Conservation (phyloP, 345 rosid species). For the Pseudoturritis turrita region DNA sequence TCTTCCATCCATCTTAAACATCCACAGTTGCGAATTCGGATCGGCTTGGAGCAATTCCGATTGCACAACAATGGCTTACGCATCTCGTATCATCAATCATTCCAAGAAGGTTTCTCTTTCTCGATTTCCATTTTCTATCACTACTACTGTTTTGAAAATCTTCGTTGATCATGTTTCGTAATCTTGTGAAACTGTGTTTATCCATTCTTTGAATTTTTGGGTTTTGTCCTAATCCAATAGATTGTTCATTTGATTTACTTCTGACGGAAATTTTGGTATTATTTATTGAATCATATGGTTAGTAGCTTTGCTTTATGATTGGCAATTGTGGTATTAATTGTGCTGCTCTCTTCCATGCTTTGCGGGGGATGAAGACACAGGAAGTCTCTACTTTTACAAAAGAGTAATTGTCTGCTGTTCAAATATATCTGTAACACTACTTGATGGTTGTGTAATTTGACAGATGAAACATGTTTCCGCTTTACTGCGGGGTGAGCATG, state of each 20-base stretch:
- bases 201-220: neutral
- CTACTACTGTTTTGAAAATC: neutral
- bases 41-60: neutral
- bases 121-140: neutral
- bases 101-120: conserved; percentile 43
- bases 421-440: neutral
- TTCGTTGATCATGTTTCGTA: neutral
- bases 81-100: conserved; percentile 53
- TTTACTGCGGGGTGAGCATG: conserved; percentile 48
- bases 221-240: neutral
- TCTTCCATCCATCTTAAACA: neutral
- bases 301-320: neutral
- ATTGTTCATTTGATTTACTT: neutral
- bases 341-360: neutral
- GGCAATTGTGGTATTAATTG: neutral
- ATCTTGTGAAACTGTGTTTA: neutral
- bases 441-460: conserved; percentile 8
- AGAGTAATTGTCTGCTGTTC: neutral
- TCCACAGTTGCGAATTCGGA: neutral
- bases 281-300: neutral
- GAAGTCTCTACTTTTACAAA: neutral
- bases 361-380: neutral
- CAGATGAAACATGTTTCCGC: conserved; percentile 61
- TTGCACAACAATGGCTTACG: conserved; percentile 46
- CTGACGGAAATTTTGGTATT: neutral